Conservation (phyloP, 345 rosid species). For the Salix udensis region DNA sequence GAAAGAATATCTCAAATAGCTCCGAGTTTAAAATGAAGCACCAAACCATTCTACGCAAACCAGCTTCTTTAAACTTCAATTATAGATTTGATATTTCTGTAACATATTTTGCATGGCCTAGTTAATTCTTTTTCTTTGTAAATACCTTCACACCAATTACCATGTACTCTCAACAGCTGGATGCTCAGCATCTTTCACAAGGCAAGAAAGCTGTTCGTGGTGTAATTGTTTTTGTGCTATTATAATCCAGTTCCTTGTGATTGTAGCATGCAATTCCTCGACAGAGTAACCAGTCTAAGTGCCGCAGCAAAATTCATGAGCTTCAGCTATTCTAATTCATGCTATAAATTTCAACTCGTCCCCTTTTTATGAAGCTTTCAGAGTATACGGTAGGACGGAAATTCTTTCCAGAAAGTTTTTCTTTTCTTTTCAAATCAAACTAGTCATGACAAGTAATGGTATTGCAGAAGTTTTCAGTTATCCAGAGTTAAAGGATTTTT, state of each 20-base stretch:
- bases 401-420: no score
- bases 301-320: not conserved
- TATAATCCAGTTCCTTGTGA: not conserved
- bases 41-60: not conserved
- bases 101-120: not conserved
- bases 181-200: not conserved
- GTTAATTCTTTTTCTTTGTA: constrained; percentile 9
- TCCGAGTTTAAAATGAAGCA: constrained; percentile 49
- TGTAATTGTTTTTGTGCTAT: not conserved
- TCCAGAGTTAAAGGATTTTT: not conserved
- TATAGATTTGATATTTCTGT: not conserved
- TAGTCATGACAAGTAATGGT: not conserved
- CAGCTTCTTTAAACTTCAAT: not conserved
- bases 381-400: not conserved
- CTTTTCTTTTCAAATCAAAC: no score
- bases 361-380: not conserved
- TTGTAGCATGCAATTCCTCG: not conserved
- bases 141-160: constrained; percentile 2
- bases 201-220: not conserved
- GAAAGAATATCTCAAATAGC: constrained; percentile 68
- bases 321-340: not conserved
- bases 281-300: no score
- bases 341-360: not conserved
- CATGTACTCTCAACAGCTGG: not conserved
- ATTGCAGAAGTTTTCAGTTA: no score